Evolutionary conservation across 805 yeast species (phyloP).

Genomic region (Lipomyces spencermartinsiae): DNA sequence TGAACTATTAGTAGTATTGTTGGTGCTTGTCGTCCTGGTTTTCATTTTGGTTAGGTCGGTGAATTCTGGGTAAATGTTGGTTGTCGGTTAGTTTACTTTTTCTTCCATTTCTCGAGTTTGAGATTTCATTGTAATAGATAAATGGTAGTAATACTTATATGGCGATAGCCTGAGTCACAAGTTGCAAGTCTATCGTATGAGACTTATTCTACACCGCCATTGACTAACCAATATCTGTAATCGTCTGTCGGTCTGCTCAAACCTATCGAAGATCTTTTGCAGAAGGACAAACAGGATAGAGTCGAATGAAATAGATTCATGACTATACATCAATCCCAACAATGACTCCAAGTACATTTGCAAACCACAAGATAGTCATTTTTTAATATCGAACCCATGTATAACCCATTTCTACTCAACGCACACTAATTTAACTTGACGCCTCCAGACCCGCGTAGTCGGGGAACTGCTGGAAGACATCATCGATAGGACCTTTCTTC

Average conservation of each 20-base stretch:
- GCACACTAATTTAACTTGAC: slow-evolving; percentile 1
- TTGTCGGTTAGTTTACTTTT: not conserved
- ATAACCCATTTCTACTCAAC: not conserved
- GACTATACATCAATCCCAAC: slow-evolving; percentile 1
- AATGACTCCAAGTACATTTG: slow-evolving; percentile 4
- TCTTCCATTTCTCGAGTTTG: not conserved
- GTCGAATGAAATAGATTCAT: not conserved
- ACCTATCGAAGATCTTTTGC: not conserved
- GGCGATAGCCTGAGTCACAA: not conserved
- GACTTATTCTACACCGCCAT: not conserved
- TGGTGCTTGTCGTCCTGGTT: not conserved
- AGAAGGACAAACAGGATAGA: not conserved
- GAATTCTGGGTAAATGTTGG: not conserved
- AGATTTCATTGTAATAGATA: not conserved
- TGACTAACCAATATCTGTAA: not conserved
- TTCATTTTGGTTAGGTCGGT: not conserved
- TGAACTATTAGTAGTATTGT: not conserved
- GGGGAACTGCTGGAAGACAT: slow-evolving; percentile 45
- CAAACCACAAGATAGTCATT: slow-evolving; percentile 1
- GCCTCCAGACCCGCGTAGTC: slow-evolving; percentile 38
- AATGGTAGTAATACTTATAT: not conserved
- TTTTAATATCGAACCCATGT: not conserved
- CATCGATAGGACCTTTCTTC: slow-evolving; percentile 92
- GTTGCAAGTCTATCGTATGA: not conserved
- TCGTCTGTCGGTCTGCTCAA: not conserved